These are phyloP conservation scores for Penicillium brevicompactum DNA, from an alignment of 2,329 filamentous ascomycete genomes.

Conservation along the genomic window DNA sequence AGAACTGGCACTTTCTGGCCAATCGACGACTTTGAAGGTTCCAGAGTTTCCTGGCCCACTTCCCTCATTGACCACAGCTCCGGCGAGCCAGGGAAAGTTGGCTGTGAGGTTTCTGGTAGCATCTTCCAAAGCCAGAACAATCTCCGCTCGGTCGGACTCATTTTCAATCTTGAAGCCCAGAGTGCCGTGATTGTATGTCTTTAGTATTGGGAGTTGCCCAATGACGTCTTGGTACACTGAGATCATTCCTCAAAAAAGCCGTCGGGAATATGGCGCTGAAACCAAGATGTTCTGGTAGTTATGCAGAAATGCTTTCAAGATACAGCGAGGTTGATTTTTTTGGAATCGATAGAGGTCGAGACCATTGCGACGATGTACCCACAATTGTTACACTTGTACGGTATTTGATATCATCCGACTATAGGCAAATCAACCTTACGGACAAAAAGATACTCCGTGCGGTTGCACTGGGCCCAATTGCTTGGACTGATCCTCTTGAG, in stretches of 20 bases:
- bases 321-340: not conserved
- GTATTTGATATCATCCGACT: not conserved
- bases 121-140: not conserved
- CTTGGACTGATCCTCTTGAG: not conserved
- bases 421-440: too few relatives aligned
- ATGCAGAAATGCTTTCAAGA: not conserved
- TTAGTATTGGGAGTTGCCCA: not conserved
- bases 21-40: not conserved
- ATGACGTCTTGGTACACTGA: not conserved
- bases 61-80: not conserved
- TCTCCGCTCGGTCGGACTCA: too few relatives aligned
- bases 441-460: not conserved
- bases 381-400: too few relatives aligned
- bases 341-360: not conserved
- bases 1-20: not conserved
- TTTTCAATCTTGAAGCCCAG: not conserved
- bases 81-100: not conserved
- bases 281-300: not conserved
- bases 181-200: not conserved
- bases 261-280: not conserved
- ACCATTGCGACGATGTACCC: not conserved
- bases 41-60: not conserved
- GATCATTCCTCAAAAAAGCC: not conserved
- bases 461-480: not conserved
- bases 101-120: not conserved